These are phyloP conservation scores for Tricholoma terreum DNA, from an alignment of 768 basidiomycete genomes.

Conservation along the genomic window DNA sequence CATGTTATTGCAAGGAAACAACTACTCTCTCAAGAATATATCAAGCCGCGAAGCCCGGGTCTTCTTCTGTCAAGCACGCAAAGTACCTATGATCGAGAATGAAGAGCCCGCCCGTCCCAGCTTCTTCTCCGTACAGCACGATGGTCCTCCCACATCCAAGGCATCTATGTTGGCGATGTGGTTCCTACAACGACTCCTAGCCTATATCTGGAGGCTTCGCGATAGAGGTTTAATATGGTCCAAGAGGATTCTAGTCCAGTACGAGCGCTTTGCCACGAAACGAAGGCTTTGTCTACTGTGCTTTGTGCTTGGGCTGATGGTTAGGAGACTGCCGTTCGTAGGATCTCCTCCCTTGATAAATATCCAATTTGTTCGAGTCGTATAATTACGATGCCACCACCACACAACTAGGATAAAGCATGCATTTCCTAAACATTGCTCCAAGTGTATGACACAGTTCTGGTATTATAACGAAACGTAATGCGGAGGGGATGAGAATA, in stretches of 20 bases:
- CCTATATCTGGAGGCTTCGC: constrained; percentile 7
- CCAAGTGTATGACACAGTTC: constrained; percentile 11
- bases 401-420: neutral
- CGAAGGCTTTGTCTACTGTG: constrained; percentile 19
- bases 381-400: constrained; percentile 4
- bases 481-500: constrained; percentile 2
- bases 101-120: constrained; percentile 1
- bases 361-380: constrained; percentile 17
- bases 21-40: constrained; percentile 88
- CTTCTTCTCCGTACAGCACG: constrained; percentile 3
- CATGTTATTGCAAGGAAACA: constrained; percentile 59
- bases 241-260: constrained; percentile 12
- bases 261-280: constrained; percentile 13
- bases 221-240: constrained; percentile 15
- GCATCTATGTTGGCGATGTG: constrained; percentile 15
- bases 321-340: constrained; percentile 20
- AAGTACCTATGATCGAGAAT: constrained; percentile 15
- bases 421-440: neutral
- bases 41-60: constrained; percentile 73
- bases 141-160: constrained; percentile 14
- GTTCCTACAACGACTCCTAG: constrained; percentile 15
- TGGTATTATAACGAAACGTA: constrained; percentile 8
- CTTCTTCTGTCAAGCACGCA: constrained; percentile 90
- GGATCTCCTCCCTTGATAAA: constrained; percentile 23
- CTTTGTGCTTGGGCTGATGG: constrained; percentile 19